Conservation (phyloP, 73 alveolate genomes). For the Uronychia setigera region DNA sequence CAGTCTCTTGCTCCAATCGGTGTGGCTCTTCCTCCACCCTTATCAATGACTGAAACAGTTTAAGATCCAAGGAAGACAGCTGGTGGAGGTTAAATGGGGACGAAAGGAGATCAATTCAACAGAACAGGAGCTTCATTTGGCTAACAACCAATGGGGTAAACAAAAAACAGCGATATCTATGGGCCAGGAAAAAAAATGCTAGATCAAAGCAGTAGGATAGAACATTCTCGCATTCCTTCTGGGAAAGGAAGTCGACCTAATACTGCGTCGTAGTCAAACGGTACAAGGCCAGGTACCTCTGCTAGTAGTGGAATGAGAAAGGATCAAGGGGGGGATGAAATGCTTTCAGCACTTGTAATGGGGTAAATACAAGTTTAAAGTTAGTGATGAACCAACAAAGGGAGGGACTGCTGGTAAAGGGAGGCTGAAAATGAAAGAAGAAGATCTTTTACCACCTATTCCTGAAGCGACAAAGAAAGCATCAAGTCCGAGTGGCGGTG, state of each 20-base stretch:
- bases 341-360: not conserved
- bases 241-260: too few relatives aligned
- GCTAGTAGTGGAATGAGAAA: not conserved
- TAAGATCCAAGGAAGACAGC: not conserved
- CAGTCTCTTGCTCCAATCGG: slow-evolving; percentile 79
- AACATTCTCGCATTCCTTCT: not conserved
- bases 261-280: not conserved
- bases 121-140: not conserved
- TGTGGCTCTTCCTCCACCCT: slow-evolving; percentile 72
- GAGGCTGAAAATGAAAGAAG: not conserved
- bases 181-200: not conserved
- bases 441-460: not conserved
- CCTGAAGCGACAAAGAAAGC: not conserved
- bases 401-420: too few relatives aligned
- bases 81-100: not conserved
- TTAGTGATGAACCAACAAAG: not conserved
- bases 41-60: slow-evolving; percentile 16
- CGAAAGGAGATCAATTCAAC: slow-evolving; percentile 16
- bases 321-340: not conserved
- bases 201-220: not conserved
- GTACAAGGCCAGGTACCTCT: slow-evolving; percentile 4
- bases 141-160: not conserved
- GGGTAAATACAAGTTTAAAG: not conserved
- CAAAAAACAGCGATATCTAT: not conserved
- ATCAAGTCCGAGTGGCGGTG: not conserved